phyloP scores from a whole-genome alignment of 2,329 filamentous ascomycete species.

The Colletotrichum noveboracense region DNA sequence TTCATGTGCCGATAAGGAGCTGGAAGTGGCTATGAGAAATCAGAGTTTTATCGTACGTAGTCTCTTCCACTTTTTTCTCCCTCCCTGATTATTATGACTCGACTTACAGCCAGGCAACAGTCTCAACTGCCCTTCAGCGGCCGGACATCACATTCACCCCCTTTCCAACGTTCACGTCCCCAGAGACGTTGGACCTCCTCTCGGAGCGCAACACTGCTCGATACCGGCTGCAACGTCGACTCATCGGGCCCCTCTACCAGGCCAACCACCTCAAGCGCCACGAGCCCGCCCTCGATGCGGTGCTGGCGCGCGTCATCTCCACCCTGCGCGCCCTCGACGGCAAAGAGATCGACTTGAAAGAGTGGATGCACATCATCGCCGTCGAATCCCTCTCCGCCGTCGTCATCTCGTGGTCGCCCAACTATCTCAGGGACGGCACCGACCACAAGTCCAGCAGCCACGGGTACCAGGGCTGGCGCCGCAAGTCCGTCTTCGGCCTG shows the following conservation, averaged over 20 bases:
- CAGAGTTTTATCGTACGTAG: constrained; percentile 53
- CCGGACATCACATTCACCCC: constrained; percentile 43
- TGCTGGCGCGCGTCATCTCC: constrained; percentile 39
- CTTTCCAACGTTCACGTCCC: constrained; percentile 29
- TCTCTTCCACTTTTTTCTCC: neutral
- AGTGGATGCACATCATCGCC: constrained; percentile 62
- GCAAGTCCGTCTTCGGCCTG: constrained; percentile 57
- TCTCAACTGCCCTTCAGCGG: constrained; percentile 50
- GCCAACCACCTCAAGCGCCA: constrained; percentile 46
- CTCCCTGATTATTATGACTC: neutral
- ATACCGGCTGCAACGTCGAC: constrained; percentile 53
- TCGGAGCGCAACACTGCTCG: constrained; percentile 52
- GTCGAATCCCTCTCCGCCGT: constrained; percentile 57
- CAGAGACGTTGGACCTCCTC: constrained; percentile 54
- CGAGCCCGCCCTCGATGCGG: constrained; percentile 44
- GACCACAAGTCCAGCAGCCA: constrained; percentile 54
- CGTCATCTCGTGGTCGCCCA: constrained; percentile 58
- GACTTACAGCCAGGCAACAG: constrained; percentile 28
- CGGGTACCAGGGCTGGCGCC: constrained; percentile 55
- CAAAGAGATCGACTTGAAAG: constrained; percentile 49
- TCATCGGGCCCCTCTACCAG: constrained; percentile 55
- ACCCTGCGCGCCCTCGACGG: constrained; percentile 42
- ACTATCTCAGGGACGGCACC: constrained; percentile 45
- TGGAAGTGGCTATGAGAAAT: constrained; percentile 54
- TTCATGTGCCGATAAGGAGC: constrained; percentile 38